A percentile compares a stretch with the other conserved stretches of the same genome.
Evolutionary conservation across 2,329 filamentous ascomycete species (phyloP).

Genomic region (Lachnellula cervina): DNA sequence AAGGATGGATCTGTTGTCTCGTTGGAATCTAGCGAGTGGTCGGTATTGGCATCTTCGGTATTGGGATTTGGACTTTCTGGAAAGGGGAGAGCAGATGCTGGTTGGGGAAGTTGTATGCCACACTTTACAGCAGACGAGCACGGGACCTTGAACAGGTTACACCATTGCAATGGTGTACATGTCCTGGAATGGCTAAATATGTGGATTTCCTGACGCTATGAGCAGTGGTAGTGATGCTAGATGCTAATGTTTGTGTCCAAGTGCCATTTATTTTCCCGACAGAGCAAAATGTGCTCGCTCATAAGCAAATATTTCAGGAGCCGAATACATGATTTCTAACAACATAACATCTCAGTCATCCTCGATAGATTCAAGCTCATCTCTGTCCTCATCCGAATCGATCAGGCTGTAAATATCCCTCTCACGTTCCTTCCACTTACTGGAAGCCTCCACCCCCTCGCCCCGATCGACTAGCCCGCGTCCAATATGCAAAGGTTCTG

Average conservation of each 20-base stretch:
- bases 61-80: no score
- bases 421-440: neutral
- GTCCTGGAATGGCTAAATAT: no score
- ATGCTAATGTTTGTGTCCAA: neutral
- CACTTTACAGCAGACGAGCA: no score
- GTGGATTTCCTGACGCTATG: no score
- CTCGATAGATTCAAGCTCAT: constrained; percentile 20
- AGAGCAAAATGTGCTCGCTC: neutral
- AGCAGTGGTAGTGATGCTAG: no score
- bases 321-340: neutral
- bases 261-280: neutral
- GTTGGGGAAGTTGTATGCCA: no score
- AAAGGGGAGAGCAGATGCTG: no score
- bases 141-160: no score
- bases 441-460: neutral
- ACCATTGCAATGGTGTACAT: no score
- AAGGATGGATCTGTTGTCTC: neutral
- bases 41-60: no score
- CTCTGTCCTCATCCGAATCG: constrained; percentile 7
- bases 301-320: neutral
- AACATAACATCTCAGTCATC: constrained; percentile 13
- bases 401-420: constrained; percentile 3
- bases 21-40: neutral
- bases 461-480: neutral
- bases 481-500: constrained; percentile 14